phyloP scores from a whole-genome alignment of 352 stramenopile genomes.

The Pythium aristosporum region DNA sequence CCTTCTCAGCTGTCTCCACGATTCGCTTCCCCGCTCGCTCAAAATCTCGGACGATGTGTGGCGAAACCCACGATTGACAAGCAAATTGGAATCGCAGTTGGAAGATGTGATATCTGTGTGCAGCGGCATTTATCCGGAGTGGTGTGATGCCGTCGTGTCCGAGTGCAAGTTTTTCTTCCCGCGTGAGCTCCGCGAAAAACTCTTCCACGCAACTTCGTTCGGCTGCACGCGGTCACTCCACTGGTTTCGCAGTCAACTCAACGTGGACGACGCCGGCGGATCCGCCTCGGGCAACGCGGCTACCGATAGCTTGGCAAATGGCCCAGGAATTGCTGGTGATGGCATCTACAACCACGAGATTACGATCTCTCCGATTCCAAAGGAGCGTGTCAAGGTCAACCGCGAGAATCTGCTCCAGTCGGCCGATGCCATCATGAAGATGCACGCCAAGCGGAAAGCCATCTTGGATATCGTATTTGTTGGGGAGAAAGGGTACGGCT shows the following conservation, averaged over 20 bases:
- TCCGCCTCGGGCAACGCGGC: constrained; percentile 5
- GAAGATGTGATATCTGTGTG: constrained; percentile 83
- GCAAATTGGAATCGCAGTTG: constrained; percentile 78
- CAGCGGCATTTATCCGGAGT: constrained; percentile 79
- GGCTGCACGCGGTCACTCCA: constrained; percentile 77
- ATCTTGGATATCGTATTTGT: constrained; percentile 85
- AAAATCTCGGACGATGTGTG: constrained; percentile 37
- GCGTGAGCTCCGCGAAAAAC: constrained; percentile 57
- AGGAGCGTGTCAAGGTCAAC: constrained; percentile 84
- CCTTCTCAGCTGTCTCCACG: constrained; percentile 61
- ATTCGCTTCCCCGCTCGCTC: constrained; percentile 31
- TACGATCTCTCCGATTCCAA: constrained; percentile 78
- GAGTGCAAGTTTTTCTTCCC: constrained; percentile 86
- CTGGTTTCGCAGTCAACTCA: constrained; percentile 74
- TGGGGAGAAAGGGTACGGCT: constrained; percentile 84
- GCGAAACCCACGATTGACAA: constrained; percentile 70
- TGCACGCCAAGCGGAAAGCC: constrained; percentile 80
- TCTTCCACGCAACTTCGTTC: constrained; percentile 80
- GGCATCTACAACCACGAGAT: constrained; percentile 80
- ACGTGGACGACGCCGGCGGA: constrained; percentile 41
- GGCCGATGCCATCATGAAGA: constrained; percentile 81
- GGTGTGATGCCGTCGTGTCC: constrained; percentile 73
- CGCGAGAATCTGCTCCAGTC: constrained; percentile 73
- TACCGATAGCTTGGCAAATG: constrained; percentile 21
- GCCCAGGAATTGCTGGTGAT: constrained; percentile 23